Evolutionary conservation across 306 rosid species (phyloP).

Genomic region (Prunus salicina): DNA sequence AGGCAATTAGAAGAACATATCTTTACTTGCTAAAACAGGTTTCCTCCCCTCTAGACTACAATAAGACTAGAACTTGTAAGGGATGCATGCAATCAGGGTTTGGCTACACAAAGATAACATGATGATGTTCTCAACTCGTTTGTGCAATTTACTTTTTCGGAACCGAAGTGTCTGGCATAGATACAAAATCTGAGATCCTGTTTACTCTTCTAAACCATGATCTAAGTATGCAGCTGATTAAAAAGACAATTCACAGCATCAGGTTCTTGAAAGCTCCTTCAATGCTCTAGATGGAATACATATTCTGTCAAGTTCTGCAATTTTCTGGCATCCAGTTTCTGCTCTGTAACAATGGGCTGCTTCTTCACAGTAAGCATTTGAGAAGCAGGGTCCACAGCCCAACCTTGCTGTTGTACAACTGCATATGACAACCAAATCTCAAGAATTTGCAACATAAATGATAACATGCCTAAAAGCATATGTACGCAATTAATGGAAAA

Average conservation of each 20-base stretch:
- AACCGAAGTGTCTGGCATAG: not conserved
- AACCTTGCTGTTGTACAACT: slow-evolving; percentile 69
- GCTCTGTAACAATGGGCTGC: slow-evolving; percentile 60
- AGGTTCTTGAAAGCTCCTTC: slow-evolving; percentile 17
- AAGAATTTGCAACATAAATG: not conserved
- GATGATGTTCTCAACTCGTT: too few species aligned
- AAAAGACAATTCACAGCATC: slow-evolving; percentile 18
- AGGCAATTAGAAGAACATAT: too few species aligned
- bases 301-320: slow-evolving; percentile 91
- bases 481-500: not conserved
- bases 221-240: not conserved
- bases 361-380: slow-evolving; percentile 81
- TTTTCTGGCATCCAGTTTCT: slow-evolving; percentile 77
- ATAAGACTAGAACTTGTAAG: too few species aligned
- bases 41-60: too few species aligned
- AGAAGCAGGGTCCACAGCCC: slow-evolving; percentile 72
- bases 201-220: not conserved
- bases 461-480: not conserved
- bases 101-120: too few species aligned
- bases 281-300: slow-evolving; percentile 88
- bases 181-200: not conserved
- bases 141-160: too few species aligned
- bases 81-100: too few species aligned
- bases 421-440: slow-evolving; percentile 22
- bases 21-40: too few species aligned